Percentiles rank a stretch among this genome's conserved stretches.
These are phyloP conservation scores for Hibiscus mutabilis DNA, from an alignment of 345 rosid genomes.

Conservation along the genomic window DNA sequence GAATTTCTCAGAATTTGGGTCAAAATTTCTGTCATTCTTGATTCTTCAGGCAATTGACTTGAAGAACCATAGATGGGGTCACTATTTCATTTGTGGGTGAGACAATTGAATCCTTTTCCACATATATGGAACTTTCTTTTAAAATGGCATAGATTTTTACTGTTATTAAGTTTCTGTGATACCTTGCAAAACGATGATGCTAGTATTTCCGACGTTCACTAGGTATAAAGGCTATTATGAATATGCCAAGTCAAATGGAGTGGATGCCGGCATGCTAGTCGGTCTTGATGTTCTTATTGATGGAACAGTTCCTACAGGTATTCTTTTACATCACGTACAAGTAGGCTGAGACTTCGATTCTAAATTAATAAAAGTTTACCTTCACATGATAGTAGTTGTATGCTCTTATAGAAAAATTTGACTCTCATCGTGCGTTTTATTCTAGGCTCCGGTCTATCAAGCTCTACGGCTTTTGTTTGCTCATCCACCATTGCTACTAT, in stretches of 20 bases:
- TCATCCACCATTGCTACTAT: constrained; percentile 88
- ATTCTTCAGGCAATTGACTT: constrained; percentile 72
- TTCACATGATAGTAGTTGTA: neutral
- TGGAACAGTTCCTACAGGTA: constrained; percentile 95
- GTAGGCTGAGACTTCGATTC: neutral
- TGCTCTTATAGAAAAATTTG: neutral
- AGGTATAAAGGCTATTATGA: constrained; percentile 91
- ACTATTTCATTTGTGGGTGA: constrained; percentile 91
- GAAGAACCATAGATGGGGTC: constrained; percentile 92
- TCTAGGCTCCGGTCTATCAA: constrained; percentile 87
- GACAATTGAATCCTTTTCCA: constrained; percentile 7
- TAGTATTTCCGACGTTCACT: constrained; percentile 6
- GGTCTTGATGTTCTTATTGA: constrained; percentile 87
- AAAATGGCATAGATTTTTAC: neutral
- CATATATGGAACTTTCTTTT: neutral
- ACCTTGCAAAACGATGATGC: neutral
- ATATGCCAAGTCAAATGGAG: constrained; percentile 61
- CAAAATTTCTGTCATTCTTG: neutral
- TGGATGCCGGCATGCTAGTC: constrained; percentile 55
- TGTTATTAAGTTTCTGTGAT: neutral
- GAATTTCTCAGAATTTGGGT: neutral
- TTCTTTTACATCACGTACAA: constrained; percentile 1
- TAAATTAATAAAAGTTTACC: neutral
- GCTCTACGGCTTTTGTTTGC: constrained; percentile 97
- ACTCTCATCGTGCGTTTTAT: neutral